These are phyloP conservation scores for Leccinum variicolor DNA, from an alignment of 768 basidiomycete species.

Conservation along the genomic window DNA sequence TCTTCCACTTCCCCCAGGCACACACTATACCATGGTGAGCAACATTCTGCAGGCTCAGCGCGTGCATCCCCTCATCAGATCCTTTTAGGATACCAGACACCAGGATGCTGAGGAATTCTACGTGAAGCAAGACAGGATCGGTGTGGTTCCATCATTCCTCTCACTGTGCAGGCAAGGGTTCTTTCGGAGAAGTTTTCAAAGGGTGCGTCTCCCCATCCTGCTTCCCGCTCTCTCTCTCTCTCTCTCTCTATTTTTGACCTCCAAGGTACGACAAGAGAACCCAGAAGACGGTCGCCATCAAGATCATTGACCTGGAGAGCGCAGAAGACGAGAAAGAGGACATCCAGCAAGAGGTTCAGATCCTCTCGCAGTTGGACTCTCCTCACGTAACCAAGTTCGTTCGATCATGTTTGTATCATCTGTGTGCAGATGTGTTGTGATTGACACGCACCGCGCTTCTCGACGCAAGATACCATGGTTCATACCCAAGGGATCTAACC, in stretches of 20 bases:
- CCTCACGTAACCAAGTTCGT: slow-evolving; percentile 92
- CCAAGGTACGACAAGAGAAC: slow-evolving; percentile 93
- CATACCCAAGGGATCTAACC: slow-evolving; percentile 87
- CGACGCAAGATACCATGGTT: slow-evolving; percentile 82
- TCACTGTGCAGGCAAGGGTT: slow-evolving; percentile 87
- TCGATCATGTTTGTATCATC: slow-evolving; percentile 22
- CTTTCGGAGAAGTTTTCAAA: slow-evolving; percentile 99
- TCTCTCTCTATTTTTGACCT: slow-evolving; percentile 2
- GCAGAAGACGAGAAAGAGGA: slow-evolving; percentile 99
- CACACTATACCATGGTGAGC: slow-evolving; percentile 20
- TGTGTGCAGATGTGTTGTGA: slow-evolving; percentile 30
- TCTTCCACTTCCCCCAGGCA: background rate
- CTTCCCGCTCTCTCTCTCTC: background rate
- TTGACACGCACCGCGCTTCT: slow-evolving; percentile 28
- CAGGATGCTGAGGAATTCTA: slow-evolving; percentile 97
- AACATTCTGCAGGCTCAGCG: background rate
- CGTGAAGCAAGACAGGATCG: slow-evolving; percentile 96
- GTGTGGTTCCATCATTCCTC: slow-evolving; percentile 40
- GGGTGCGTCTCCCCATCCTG: slow-evolving; percentile 52
- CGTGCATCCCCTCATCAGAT: slow-evolving; percentile 7
- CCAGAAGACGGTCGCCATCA: slow-evolving; percentile 97
- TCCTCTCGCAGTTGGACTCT: slow-evolving; percentile 93
- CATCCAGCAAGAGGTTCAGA: slow-evolving; percentile 98
- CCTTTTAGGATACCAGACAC: slow-evolving; percentile 54
- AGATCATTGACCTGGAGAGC: slow-evolving; percentile 98